Conservation (phyloP, 495 filamentous ascomycete genomes). For the Cercophora newfieldiana region DNA sequence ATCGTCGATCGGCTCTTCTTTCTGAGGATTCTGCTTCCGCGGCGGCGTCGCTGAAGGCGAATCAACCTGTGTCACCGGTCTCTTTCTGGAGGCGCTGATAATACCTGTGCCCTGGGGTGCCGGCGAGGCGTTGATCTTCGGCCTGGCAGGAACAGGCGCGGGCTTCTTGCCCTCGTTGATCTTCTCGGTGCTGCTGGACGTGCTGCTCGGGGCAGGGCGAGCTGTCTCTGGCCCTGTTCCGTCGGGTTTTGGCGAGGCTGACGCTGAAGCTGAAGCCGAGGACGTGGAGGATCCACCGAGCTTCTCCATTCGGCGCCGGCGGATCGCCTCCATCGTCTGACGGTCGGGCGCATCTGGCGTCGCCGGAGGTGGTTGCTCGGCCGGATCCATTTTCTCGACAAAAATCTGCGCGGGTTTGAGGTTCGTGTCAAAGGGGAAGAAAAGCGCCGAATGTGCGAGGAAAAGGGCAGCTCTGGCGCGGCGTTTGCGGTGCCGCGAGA, state of each 20-base stretch:
- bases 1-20: slow-evolving; percentile 52
- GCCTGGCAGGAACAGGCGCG: slow-evolving; percentile 10
- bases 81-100: slow-evolving; percentile 26
- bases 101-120: slow-evolving; percentile 28
- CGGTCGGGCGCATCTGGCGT: slow-evolving; percentile 35
- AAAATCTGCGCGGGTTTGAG: neutral
- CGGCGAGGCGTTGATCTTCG: slow-evolving; percentile 36
- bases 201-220: slow-evolving; percentile 6
- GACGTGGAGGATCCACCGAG: slow-evolving; percentile 36
- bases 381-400: slow-evolving; percentile 31
- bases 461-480: neutral
- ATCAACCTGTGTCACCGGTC: slow-evolving; percentile 32
- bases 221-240: slow-evolving; percentile 13
- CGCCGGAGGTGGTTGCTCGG: slow-evolving; percentile 25
- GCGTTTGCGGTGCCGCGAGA: neutral
- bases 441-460: neutral
- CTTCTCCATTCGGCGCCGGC: slow-evolving; percentile 42
- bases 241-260: slow-evolving; percentile 17
- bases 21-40: slow-evolving; percentile 27
- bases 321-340: slow-evolving; percentile 44
- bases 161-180: slow-evolving; percentile 5
- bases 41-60: slow-evolving; percentile 26
- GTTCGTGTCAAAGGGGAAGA: neutral
- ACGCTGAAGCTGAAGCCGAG: slow-evolving; percentile 6
- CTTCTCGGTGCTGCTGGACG: slow-evolving; percentile 13